Conservation (phyloP, 495 filamentous ascomycete species). For the Eremomyces bilateralis region DNA sequence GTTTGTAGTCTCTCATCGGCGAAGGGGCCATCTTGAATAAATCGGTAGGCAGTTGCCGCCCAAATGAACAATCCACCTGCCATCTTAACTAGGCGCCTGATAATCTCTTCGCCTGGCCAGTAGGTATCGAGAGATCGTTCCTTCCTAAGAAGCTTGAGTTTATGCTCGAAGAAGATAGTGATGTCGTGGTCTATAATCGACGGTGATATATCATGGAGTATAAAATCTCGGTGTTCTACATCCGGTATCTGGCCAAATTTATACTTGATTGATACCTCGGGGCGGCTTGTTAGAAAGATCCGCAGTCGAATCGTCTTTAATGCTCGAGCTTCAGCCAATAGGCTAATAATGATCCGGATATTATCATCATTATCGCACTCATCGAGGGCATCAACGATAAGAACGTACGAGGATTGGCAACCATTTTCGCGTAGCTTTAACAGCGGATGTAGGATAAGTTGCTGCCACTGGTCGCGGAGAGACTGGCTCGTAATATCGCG, state of each 20-base stretch:
- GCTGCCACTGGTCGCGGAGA: no score
- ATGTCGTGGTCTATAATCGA: slow-evolving; percentile 9
- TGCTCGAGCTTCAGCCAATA: slow-evolving; percentile 9
- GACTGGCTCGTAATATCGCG: no score
- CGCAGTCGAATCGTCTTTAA: not conserved
- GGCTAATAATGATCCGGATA: slow-evolving; percentile 8
- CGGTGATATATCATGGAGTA: slow-evolving; percentile 13
- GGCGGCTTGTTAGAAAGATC: slow-evolving; percentile 4
- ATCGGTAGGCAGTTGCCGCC: no score
- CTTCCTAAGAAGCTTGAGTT: not conserved
- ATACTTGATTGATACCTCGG: slow-evolving; percentile 12
- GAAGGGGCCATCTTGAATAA: not conserved
- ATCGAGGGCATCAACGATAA: slow-evolving; percentile 11
- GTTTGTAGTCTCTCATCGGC: not conserved
- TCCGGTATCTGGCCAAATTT: slow-evolving; percentile 8
- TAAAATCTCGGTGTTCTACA: slow-evolving; percentile 6
- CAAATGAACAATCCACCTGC: slow-evolving; percentile 1
- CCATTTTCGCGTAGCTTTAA: no score
- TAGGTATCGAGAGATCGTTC: no score
- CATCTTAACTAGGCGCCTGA: not conserved
- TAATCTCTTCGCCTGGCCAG: not conserved
- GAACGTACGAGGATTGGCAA: no score
- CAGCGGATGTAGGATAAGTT: no score
- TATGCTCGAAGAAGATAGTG: not conserved
- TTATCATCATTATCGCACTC: slow-evolving; percentile 11